Evolutionary conservation across 202 grass and related monocot species (phyloP).

Genomic region (Zoysia matrella): DNA sequence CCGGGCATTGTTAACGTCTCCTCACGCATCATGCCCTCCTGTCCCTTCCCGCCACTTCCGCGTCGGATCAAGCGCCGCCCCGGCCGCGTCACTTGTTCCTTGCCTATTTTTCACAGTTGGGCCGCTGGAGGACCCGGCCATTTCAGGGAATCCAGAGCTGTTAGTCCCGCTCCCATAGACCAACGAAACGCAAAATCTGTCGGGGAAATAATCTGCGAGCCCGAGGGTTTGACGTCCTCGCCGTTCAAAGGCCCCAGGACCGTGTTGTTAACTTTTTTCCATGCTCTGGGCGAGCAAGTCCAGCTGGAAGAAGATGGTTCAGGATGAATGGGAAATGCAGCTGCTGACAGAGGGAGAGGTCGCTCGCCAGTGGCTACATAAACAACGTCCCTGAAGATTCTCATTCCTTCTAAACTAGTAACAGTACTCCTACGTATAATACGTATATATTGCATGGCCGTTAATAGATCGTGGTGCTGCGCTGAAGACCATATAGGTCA

Average conservation of each 20-base stretch:
- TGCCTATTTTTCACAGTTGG: conserved; percentile 31
- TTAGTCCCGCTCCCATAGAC: neutral
- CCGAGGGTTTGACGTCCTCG: neutral
- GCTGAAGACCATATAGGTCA: no score
- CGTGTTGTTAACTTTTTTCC: no score
- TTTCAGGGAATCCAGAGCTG: conserved; percentile 37
- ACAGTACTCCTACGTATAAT: no score
- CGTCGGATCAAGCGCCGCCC: conserved; percentile 39
- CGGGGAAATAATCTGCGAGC: neutral
- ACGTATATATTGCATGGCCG: no score
- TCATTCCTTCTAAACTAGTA: neutral
- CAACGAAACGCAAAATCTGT: neutral
- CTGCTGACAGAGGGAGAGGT: neutral
- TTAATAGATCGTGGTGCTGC: no score
- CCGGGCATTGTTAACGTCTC: no score
- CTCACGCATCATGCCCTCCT: no score
- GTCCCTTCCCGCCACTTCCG: no score
- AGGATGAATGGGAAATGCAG: neutral
- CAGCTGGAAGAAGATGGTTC: conserved; percentile 13
- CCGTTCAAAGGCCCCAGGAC: neutral
- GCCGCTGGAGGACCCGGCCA: neutral
- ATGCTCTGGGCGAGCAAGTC: neutral
- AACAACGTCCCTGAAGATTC: conserved; percentile 12
- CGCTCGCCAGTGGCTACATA: no score
- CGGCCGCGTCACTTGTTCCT: conserved; percentile 1